Conservation (phyloP, 1,139 yeast genomes). For the Diutina sp. region DNA sequence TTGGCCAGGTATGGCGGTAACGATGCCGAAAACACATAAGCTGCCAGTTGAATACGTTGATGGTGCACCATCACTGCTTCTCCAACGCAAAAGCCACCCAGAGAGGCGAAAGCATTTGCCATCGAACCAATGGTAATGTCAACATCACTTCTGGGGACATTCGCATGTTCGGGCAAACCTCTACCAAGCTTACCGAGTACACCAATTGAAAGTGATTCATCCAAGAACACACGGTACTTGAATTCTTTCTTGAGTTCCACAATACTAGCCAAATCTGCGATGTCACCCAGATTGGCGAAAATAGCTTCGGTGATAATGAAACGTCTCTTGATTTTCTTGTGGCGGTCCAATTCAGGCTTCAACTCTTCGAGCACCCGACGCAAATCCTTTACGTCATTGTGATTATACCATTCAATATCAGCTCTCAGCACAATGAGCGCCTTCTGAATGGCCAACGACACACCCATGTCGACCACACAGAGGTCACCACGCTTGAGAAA, state of each 20-base stretch:
- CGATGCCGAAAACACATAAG: conserved; percentile 90
- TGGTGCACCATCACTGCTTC: conserved; percentile 75
- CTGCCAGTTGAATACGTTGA: conserved; percentile 81
- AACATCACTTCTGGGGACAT: conserved; percentile 51
- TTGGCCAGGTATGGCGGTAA: conserved; percentile 86
- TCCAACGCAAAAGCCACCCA: conserved; percentile 95
- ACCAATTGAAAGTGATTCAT: conserved; percentile 81
- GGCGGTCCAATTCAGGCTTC: conserved; percentile 48
- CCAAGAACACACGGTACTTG: conserved; percentile 78
- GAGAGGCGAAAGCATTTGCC: conserved; percentile 73
- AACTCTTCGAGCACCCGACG: conserved; percentile 55
- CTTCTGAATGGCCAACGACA: conserved; percentile 70
- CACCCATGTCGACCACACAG: conserved; percentile 77
- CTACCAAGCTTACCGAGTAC: conserved; percentile 76
- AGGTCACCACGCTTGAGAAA: conserved; percentile 92
- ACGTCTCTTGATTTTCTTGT: conserved; percentile 70
- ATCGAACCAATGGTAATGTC: conserved; percentile 83
- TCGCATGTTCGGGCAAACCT: conserved; percentile 67
- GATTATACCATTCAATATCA: conserved; percentile 72
- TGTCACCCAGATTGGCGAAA: conserved; percentile 72
- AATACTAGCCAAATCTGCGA: conserved; percentile 58
- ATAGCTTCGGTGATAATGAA: conserved; percentile 87
- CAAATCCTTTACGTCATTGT: conserved; percentile 77
- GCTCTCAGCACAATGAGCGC: conserved; percentile 83
- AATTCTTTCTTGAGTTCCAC: conserved; percentile 66